A percentile compares a stretch with the other conserved stretches of the same genome.
Conservation (phyloP, 495 filamentous ascomycete genomes). For the Penicillium pulvis region DNA sequence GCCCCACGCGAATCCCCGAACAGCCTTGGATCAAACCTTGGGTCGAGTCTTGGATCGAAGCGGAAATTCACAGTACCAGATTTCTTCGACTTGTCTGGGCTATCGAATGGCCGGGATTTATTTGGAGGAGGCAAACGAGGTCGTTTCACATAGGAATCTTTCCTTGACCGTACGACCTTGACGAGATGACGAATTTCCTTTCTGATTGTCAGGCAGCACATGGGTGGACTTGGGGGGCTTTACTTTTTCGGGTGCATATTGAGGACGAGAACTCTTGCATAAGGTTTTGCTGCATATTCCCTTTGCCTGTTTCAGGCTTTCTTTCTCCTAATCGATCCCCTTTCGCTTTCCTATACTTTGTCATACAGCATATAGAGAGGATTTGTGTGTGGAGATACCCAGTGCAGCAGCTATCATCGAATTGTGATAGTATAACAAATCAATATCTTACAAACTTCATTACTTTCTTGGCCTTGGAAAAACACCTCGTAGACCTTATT, state of each 20-base stretch:
- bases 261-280: conserved; percentile 43
- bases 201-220: conserved; percentile 42
- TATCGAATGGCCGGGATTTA: conserved; percentile 65
- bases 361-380: conserved; percentile 44
- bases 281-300: conserved; percentile 24
- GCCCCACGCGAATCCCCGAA: conserved; percentile 41
- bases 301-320: conserved; percentile 19
- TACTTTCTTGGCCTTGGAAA: background rate
- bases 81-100: conserved; percentile 76
- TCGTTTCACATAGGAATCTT: conserved; percentile 55
- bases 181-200: conserved; percentile 44
- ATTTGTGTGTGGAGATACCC: conserved; percentile 46
- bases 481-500: background rate
- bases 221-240: conserved; percentile 30
- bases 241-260: conserved; percentile 40
- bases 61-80: conserved; percentile 75
- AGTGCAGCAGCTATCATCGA: conserved; percentile 37
- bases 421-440: conserved; percentile 31
- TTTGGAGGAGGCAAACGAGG: conserved; percentile 72
- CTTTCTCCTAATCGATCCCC: conserved; percentile 11
- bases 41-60: conserved; percentile 69
- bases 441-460: conserved; percentile 25
- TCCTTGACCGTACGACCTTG: conserved; percentile 37
- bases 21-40: conserved; percentile 62
- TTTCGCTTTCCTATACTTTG: conserved; percentile 18